Base-by-base conservation (phyloP, 1,284 basidiomycete species). In the Marasmius oreades region DNA sequence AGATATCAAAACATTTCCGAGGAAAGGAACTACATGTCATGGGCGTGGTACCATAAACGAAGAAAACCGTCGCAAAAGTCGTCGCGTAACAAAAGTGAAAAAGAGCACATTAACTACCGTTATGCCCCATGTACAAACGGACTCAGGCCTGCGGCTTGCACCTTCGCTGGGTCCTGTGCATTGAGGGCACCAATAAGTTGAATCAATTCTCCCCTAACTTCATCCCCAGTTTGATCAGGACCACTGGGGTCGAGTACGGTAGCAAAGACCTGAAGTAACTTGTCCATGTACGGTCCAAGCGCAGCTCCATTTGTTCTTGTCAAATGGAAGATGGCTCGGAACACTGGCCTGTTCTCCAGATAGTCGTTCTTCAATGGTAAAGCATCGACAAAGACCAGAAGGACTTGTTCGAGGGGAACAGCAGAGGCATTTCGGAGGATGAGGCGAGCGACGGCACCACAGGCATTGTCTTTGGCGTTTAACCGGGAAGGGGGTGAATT, bases 381-480 rank as follows among this genome's bases (percentile, higher is more conserved):
- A 43, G 90, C 87, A 34, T 79, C 79, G 59, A 97, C 76, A 67
- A 98, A 84, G 55, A 93, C 79, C 1, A 94, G 92, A 26, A 98
- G 80, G 45, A 96, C 93, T 70, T 92, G 88, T 57, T 95, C 93
- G 45, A 99, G 82, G 22, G 97, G 97, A 23, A 99, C 74, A 4
- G 90, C 93, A 5, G 78, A 71, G 5, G 84, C 76, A 71, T 95
- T 95, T 71, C 91, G 92, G 65, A 87, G 72, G 66, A 99, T 89
- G 74, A 99, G 83, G 28, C 97, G 88, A 4, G 86, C 86, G 55
- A 99, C 88, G 50, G 95, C 93, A 54, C 97, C 97, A 28, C 90
- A 85, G 11, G 97, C 97, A 70, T 99, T 99, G 73, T 99, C 97
- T 59, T 90, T 89, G 18, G 95, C 95, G 65, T 95, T 95, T 62